Evolutionary conservation across 2,329 filamentous ascomycete genomes (phyloP), one percentile per base, ranked within the genome.

Genomic region (Plenodomus biglobosus): DNA sequence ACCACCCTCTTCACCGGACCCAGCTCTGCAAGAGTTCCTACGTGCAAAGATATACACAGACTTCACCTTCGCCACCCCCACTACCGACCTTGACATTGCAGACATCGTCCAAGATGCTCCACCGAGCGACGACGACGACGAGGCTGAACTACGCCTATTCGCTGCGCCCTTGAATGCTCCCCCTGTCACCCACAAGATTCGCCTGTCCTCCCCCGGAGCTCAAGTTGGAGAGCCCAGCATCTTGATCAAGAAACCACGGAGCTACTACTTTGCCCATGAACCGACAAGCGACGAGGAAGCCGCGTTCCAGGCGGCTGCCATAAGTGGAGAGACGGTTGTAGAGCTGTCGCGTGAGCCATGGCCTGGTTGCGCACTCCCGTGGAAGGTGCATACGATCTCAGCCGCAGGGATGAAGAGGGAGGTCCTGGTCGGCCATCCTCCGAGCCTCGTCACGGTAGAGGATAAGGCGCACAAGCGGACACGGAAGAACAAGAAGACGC

Each of bases 221-320:
- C 59, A 45, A 34, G 44, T 36, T 13, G 58, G 53, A 39, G 64
- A 70, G 38, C 57, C 62, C 16, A 63, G 64, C 2, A 58, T 72
- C 22, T 11, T 62, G 3, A 22, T 66, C 20, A 66, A 70, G 46
- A 62, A 62, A 40, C 66, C 66, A 11, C 55, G 53, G 34, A 61
- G 53, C 47, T 71, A 71, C 46, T 72, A 72, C 48, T 71, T 72
- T 42, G 60, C 66, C 44, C 56, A 66, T 3, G 62, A 61, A 17
- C 48, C 58, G 17, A 63, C 61, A 3, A 60, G 54, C 17, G 53
- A 64, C 4, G 58, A 58, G 46, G 46, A 59, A 38, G 38, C 40
- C n/a, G 56, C 62, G 21, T 52, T 67, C 39, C 44, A 53, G 19
- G 56, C 60, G 4, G 59, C 58, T 21, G 68, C 68, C 18, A 54